Evolutionary conservation across 768 basidiomycete species (phyloP).

Genomic region (Tulasnella sp.): DNA sequence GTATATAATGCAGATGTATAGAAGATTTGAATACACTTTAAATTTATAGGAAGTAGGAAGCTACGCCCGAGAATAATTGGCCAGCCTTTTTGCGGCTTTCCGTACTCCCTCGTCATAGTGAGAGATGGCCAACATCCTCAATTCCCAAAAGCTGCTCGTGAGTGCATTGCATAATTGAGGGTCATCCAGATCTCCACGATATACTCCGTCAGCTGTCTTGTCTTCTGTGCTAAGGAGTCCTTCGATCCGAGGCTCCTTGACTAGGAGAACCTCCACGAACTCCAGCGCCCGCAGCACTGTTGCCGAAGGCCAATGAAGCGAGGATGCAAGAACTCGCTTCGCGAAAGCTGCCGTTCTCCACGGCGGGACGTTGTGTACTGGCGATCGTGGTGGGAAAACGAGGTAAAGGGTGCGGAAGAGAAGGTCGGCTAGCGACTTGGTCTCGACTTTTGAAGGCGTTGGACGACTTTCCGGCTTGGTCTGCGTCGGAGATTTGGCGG

Average conservation of each 20-base stretch:
- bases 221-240: slow-evolving; percentile 85
- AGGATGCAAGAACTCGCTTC: slow-evolving; percentile 81
- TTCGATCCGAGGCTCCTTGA: slow-evolving; percentile 75
- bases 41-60: not conserved
- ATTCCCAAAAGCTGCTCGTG: slow-evolving; percentile 82
- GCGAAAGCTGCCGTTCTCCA: slow-evolving; percentile 86
- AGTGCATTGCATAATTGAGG: slow-evolving; percentile 80
- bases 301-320: slow-evolving; percentile 73
- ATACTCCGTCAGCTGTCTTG: slow-evolving; percentile 76
- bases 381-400: slow-evolving; percentile 70
- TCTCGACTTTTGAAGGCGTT: slow-evolving; percentile 32
- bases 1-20: slow-evolving; percentile 18
- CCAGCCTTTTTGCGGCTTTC: slow-evolving; percentile 51
- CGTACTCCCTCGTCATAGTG: slow-evolving; percentile 62
- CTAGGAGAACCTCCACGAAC: slow-evolving; percentile 68
- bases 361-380: slow-evolving; percentile 54
- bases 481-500: slow-evolving; percentile 29
- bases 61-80: slow-evolving; percentile 30
- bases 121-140: slow-evolving; percentile 54
- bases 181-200: slow-evolving; percentile 82
- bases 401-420: slow-evolving; percentile 82
- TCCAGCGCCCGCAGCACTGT: slow-evolving; percentile 64
- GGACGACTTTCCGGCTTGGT: slow-evolving; percentile 28
- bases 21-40: not conserved
- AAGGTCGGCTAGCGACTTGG: slow-evolving; percentile 44